Evolutionary conservation across 1,284 basidiomycete species (phyloP).

Genomic region (Ganoderma meredithae): DNA sequence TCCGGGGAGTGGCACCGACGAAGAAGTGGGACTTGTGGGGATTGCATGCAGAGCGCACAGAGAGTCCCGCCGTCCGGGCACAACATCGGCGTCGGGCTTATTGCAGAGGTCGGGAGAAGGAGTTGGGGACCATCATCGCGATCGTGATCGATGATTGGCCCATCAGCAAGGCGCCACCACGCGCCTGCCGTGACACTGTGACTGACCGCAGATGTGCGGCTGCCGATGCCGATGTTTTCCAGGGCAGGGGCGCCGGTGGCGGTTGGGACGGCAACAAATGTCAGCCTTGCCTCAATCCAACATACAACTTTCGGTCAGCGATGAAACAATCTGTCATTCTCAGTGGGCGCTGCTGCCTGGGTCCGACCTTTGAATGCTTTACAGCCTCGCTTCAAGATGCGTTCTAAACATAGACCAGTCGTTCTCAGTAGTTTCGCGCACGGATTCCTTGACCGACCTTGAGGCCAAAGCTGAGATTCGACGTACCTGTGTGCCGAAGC

Average conservation of each 20-base stretch:
- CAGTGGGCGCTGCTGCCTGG: background rate
- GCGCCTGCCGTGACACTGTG: conserved; percentile 1
- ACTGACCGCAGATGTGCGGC: conserved; percentile 4
- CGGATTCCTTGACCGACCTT: background rate
- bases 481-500: background rate
- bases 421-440: background rate
- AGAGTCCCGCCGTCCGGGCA: background rate
- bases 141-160: background rate
- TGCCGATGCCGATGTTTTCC: background rate
- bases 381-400: background rate
- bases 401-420: conserved; percentile 7
- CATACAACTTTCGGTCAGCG: background rate
- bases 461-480: background rate
- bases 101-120: background rate
- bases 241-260: background rate
- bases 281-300: background rate
- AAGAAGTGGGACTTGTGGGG: background rate
- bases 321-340: conserved; percentile 8
- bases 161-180: background rate
- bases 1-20: background rate
- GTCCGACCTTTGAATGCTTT: background rate
- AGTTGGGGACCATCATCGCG: background rate
- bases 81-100: background rate
- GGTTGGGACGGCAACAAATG: conserved; percentile 6
- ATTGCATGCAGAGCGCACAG: background rate